Conservation (phyloP, 2,329 filamentous ascomycete species). For the Ploettnerulaceae sp. region DNA sequence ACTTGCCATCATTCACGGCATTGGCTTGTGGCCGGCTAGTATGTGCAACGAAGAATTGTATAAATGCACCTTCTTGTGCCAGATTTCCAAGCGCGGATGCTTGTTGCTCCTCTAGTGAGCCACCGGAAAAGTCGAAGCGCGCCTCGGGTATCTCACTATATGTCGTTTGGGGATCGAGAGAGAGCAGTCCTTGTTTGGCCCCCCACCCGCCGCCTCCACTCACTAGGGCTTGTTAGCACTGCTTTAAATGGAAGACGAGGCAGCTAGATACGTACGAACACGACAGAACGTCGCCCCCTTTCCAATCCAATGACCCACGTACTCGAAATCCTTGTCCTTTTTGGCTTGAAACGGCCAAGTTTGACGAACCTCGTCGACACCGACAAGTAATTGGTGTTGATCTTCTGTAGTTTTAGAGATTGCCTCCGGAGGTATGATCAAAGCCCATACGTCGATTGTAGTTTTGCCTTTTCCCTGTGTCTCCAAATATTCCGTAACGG, state of each 20-base stretch:
- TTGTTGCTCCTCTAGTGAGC: conserved; percentile 32
- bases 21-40: not conserved
- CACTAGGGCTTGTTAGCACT: conserved; percentile 41
- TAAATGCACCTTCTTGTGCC: conserved; percentile 56
- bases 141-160: conserved; percentile 48
- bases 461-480: conserved; percentile 25
- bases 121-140: conserved; percentile 44
- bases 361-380: not conserved
- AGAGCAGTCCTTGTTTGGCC: conserved; percentile 70
- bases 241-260: not conserved
- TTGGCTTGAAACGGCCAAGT: not conserved
- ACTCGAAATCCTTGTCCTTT: not conserved
- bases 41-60: conserved; percentile 58
- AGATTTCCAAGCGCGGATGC: conserved; percentile 46
- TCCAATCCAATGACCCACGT: conserved; percentile 22
- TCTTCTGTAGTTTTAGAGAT: not conserved
- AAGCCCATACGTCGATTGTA: conserved; percentile 66
- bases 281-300: conserved; percentile 28
- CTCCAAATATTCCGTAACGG: conserved; percentile 55
- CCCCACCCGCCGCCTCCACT: conserved; percentile 86
- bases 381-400: not conserved
- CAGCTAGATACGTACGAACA: conserved; percentile 28
- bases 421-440: conserved; percentile 49
- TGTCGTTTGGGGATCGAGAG: conserved; percentile 65
- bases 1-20: not conserved